phyloP scores from a whole-genome alignment of 768 basidiomycete genomes.

The Leucocoprinus leucothites region DNA sequence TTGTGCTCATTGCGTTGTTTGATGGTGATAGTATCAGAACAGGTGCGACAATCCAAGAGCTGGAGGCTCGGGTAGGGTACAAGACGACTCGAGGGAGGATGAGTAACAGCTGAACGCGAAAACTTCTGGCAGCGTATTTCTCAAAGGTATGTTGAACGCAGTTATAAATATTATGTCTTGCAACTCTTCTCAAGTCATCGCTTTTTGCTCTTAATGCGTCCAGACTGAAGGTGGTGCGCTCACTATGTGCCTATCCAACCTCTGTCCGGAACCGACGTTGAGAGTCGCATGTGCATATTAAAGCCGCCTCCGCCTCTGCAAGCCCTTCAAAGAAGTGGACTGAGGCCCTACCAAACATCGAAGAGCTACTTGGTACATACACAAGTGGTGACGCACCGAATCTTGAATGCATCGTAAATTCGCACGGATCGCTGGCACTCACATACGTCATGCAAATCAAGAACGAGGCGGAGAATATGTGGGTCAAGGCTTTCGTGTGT shows the following conservation, averaged over 20 bases:
- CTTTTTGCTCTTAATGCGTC: constrained; percentile 45
- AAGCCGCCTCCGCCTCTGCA: constrained; percentile 29
- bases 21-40: constrained; percentile 6
- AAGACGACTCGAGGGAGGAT: constrained; percentile 3
- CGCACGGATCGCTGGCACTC: constrained; percentile 34
- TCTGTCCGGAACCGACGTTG: background rate
- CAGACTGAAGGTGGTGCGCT: background rate
- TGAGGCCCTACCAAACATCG: constrained; percentile 18
- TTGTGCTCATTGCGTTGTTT: background rate
- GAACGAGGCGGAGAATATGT: constrained; percentile 25
- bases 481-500: constrained; percentile 57
- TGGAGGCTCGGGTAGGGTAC: constrained; percentile 1
- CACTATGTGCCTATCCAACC: background rate
- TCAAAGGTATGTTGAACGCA: background rate
- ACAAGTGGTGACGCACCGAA: constrained; percentile 28
- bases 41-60: background rate
- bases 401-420: constrained; percentile 36
- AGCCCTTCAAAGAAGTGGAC: constrained; percentile 30
- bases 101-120: background rate
- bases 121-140: background rate
- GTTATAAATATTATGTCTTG: constrained; percentile 32
- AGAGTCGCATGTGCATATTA: constrained; percentile 14
- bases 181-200: constrained; percentile 30
- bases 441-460: constrained; percentile 33
- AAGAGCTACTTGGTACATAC: constrained; percentile 28